Conservation (phyloP, 495 filamentous ascomycete species). For the Chaetomium tenue region DNA sequence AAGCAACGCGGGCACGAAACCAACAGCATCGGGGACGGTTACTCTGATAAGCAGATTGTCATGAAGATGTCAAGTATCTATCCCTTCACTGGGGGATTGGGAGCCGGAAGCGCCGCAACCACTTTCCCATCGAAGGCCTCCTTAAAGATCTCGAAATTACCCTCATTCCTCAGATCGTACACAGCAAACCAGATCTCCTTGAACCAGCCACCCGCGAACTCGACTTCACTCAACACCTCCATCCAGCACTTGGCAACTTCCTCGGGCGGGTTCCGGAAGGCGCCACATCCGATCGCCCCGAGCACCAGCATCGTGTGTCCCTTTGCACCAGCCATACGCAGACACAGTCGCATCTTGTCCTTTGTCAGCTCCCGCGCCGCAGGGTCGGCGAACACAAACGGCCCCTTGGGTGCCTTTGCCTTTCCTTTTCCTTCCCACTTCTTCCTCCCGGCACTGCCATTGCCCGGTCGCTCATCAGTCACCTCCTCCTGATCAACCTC, state of each 20-base stretch:
- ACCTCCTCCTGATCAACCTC: not conserved
- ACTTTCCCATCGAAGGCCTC: constrained; percentile 45
- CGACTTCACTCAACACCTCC: constrained; percentile 56
- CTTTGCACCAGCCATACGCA: constrained; percentile 54
- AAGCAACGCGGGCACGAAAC: not conserved
- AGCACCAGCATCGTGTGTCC: constrained; percentile 58
- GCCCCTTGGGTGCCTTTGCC: constrained; percentile 2
- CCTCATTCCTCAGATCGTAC: constrained; percentile 44
- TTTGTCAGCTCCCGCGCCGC: constrained; percentile 49
- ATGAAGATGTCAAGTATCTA: not conserved
- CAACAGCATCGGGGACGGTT: not conserved
- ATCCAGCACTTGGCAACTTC: constrained; percentile 57
- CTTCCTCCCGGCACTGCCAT: not conserved
- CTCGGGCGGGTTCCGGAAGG: constrained; percentile 56
- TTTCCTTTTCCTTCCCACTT: not conserved
- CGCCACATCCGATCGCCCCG: constrained; percentile 65
- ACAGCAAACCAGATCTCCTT: constrained; percentile 55
- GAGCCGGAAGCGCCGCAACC: constrained; percentile 20
- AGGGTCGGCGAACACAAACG: constrained; percentile 33
- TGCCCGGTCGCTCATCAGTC: not conserved
- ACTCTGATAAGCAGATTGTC: constrained; percentile 10
- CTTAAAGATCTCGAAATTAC: constrained; percentile 54
- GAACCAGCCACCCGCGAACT: constrained; percentile 62
- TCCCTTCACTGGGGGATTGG: not conserved
- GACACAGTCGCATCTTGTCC: constrained; percentile 57